Evolutionary conservation across 495 filamentous ascomycete genomes (phyloP).

Genomic region (Xylaria telfairii): DNA sequence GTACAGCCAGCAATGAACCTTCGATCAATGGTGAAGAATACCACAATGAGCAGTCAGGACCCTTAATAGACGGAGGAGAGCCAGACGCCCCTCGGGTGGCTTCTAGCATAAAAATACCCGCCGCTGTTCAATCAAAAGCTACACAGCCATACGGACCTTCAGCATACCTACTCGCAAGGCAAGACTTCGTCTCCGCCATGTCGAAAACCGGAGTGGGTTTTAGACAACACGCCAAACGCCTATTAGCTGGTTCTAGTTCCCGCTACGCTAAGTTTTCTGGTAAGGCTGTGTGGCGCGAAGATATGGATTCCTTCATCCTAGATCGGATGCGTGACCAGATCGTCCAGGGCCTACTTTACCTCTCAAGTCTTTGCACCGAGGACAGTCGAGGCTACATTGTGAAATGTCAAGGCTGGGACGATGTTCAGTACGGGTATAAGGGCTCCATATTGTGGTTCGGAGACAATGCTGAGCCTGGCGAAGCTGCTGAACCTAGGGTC

Average conservation of each 20-base stretch:
- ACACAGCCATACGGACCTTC: constrained; percentile 18
- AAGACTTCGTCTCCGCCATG: constrained; percentile 31
- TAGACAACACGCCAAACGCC: background rate
- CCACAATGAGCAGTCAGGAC: background rate
- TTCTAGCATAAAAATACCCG: background rate
- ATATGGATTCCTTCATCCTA: constrained; percentile 70
- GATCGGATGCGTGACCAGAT: constrained; percentile 57
- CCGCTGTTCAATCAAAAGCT: background rate
- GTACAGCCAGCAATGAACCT: constrained; percentile 8
- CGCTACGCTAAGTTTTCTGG: constrained; percentile 11
- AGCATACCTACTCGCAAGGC: constrained; percentile 30
- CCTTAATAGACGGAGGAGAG: background rate
- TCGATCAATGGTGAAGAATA: background rate
- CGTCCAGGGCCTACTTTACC: constrained; percentile 45
- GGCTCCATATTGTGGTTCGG: constrained; percentile 48
- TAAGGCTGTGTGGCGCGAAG: constrained; percentile 62
- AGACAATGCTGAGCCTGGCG: constrained; percentile 22
- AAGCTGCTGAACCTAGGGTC: background rate
- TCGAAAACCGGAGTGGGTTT: constrained; percentile 6
- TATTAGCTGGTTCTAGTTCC: constrained; percentile 10
- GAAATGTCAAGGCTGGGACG: constrained; percentile 44
- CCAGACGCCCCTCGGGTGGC: background rate
- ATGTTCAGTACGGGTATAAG: constrained; percentile 38
- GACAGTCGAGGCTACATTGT: constrained; percentile 41
- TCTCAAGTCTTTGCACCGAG: constrained; percentile 35